Evolutionary conservation across 495 filamentous ascomycete genomes (phyloP).

Genomic region (Paragyromitra xinjiangensis): DNA sequence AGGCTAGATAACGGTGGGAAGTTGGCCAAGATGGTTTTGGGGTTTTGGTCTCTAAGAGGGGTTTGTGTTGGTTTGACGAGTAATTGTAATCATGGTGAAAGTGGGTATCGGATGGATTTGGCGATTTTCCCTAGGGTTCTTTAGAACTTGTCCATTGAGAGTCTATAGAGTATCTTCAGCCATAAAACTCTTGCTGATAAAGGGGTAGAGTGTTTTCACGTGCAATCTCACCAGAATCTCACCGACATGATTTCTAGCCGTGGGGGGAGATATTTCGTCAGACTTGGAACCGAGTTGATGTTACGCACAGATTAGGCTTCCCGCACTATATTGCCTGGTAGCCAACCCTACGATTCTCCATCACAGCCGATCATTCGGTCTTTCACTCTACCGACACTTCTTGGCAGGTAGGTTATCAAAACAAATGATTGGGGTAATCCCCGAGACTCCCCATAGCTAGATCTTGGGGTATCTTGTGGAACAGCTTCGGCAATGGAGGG

Average conservation of each 20-base stretch:
- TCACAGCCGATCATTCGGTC: slow-evolving; percentile 35
- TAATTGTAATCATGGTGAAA: not conserved
- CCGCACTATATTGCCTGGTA: not conserved
- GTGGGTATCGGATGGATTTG: not conserved
- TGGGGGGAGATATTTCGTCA: not conserved
- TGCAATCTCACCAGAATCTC: not conserved
- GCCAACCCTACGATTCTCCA: not conserved
- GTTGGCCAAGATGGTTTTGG: not conserved
- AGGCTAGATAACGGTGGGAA: not conserved
- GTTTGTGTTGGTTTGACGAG: not conserved
- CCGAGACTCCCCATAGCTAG: slow-evolving; percentile 8
- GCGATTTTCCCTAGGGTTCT: not conserved
- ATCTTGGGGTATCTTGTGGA: slow-evolving; percentile 35
- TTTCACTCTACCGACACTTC: slow-evolving; percentile 15
- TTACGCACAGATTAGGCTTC: slow-evolving; percentile 2
- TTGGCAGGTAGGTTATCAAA: not conserved
- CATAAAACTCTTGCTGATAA: not conserved
- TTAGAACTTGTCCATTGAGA: not conserved
- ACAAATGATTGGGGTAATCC: slow-evolving; percentile 9
- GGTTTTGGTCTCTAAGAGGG: not conserved
- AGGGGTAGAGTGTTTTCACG: not conserved
- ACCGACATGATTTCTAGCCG: not conserved
- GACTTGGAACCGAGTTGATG: not conserved
- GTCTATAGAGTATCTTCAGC: not conserved
- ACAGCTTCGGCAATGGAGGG: slow-evolving; percentile 15